A percentile compares a stretch with the other conserved stretches of the same genome.
Conservation (phyloP, 345 rosid species). For the Trapa bicornis region DNA sequence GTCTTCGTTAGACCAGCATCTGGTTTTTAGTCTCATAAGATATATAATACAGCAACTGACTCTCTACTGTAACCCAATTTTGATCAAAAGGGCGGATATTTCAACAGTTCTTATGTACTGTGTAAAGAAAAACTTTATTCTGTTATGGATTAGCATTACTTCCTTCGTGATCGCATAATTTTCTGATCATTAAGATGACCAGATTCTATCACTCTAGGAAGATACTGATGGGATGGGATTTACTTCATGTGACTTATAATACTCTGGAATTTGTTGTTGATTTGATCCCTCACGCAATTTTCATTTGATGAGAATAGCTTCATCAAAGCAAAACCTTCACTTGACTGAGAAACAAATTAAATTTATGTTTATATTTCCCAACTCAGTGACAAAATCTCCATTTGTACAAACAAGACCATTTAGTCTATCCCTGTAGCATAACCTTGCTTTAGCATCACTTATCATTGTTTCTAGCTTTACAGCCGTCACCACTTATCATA, state of each 20-base stretch:
- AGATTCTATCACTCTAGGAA: background rate
- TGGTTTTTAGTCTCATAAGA: background rate
- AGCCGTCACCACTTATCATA: background rate
- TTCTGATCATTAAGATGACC: background rate
- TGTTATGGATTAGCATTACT: background rate
- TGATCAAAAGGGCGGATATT: background rate
- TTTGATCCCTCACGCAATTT: background rate
- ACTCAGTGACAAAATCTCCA: background rate
- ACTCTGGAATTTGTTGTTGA: background rate
- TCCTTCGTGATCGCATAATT: background rate
- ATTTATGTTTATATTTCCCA: background rate
- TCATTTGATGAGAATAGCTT: background rate
- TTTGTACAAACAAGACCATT: background rate
- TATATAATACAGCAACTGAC: background rate
- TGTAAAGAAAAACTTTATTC: background rate
- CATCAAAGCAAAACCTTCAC: background rate
- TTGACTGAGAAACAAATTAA: background rate
- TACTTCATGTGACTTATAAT: background rate
- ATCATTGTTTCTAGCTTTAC: background rate
- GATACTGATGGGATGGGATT: background rate
- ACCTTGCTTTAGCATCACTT: background rate
- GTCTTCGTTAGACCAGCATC: conserved; percentile 18
- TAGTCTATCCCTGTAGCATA: background rate
- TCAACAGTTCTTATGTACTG: background rate
- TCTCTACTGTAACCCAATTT: background rate